Base-by-base conservation (phyloP, 176 grass and related monocot species). In the Oryza glumipatula region DNA sequence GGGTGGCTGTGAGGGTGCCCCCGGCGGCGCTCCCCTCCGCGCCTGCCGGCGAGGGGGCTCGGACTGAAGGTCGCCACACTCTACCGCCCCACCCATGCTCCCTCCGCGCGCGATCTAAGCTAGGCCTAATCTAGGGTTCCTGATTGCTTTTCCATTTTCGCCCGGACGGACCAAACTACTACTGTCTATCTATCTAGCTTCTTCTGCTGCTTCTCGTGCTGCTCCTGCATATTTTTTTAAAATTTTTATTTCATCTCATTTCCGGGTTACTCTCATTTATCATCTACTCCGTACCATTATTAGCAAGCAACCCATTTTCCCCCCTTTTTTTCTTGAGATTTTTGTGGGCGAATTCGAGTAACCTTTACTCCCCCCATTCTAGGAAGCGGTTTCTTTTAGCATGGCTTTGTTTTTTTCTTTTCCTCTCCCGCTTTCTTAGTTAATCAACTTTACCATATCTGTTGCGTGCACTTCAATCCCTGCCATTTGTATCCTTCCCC, bases 391-490 rank as follows among this genome's bases (percentile, higher is more conserved):
- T 56, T 73, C 73, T 46, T 44, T 24, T 24, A 24, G 11, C 10
- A 71, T 4, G 1, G 3, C 16, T 21, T 51, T 51, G 41, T 77
- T 47, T 65, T 36, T 70, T 9, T 6, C 0, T 36, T 38, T 38
- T 6, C 5, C 5, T 38, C 56, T 15, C 47, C 17, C 1, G 3
- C 33, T 76, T 68, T 71, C 58, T 68, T 71, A 44, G n/a, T n/a
- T 9, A 9, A 6, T 73, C 28, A 32, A 8, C 24, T 46, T 16
- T 17, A 38, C 30, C 66, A 43, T n/a, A 77, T 72, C 15, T 41
- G 73, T 33, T 65, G 39, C 39, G 48, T 61, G 35, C 84, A 76
- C 81, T 54, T 75, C 49, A 30, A 75, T 77, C 74, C 78, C 76
- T 76, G 76, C 12, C 61, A 69, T 71, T 77, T 85, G 80, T 30